phyloP scores from a whole-genome alignment of 176 grass and related monocot genomes.

The Rhynchospora pubera region DNA sequence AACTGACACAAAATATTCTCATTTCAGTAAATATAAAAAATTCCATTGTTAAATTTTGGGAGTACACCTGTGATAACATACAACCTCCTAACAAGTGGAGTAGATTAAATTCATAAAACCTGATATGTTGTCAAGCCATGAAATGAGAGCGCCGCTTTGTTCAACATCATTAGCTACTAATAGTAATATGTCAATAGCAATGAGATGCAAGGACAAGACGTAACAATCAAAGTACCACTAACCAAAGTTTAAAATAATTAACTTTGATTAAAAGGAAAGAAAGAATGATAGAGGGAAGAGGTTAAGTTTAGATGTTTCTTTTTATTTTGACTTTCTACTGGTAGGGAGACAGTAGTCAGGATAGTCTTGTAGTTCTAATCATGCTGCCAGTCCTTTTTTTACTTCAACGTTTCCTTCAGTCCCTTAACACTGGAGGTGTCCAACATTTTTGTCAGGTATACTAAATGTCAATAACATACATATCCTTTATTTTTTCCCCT shows the following conservation, averaged over 20 bases:
- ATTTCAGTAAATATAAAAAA: no score
- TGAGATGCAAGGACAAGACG: background rate
- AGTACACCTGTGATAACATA: background rate
- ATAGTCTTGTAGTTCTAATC: background rate
- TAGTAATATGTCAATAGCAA: background rate
- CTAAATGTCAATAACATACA: background rate
- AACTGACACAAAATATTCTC: no score
- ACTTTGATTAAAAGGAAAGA: slow-evolving; percentile 24
- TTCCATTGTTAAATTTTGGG: background rate
- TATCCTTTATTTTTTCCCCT: background rate
- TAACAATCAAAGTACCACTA: background rate
- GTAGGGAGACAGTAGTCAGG: slow-evolving; percentile 5
- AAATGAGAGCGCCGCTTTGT: background rate
- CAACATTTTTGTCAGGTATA: background rate
- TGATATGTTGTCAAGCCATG: background rate
- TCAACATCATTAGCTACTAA: background rate
- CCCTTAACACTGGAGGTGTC: background rate
- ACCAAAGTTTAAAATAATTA: slow-evolving; percentile 8
- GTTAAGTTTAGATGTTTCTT: slow-evolving; percentile 6
- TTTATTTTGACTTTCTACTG: slow-evolving; percentile 21
- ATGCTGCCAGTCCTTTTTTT: background rate
- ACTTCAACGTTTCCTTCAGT: background rate
- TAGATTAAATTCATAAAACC: background rate
- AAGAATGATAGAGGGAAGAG: slow-evolving; percentile 18
- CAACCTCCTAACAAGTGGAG: background rate